Conservation (phyloP, 2,329 filamentous ascomycete genomes). For the Epichloe brachyelytri region DNA sequence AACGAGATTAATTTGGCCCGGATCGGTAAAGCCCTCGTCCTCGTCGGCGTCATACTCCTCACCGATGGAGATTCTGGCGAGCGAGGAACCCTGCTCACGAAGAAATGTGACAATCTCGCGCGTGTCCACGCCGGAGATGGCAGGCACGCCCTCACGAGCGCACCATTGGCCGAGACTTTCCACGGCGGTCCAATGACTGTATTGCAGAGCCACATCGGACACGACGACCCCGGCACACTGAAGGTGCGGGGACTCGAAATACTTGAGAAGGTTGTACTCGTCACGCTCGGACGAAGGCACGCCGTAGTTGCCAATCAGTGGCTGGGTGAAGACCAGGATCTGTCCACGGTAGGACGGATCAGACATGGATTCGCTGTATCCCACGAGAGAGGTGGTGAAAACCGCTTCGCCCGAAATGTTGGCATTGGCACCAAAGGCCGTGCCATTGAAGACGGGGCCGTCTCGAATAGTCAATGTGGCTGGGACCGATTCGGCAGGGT, state of each 20-base stretch:
- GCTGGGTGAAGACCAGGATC: conserved; percentile 96
- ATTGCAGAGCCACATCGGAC: conserved; percentile 81
- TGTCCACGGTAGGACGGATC: conserved; percentile 84
- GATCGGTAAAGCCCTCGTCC: conserved; percentile 91
- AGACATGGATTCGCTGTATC: conserved; percentile 91
- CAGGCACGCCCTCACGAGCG: conserved; percentile 86
- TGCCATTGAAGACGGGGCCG: conserved; percentile 91
- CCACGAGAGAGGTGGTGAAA: conserved; percentile 95
- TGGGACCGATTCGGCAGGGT: conserved; percentile 40
- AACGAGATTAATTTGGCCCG: conserved; percentile 92
- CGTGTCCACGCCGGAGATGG: conserved; percentile 93
- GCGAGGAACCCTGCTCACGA: conserved; percentile 90
- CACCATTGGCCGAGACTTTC: conserved; percentile 92
- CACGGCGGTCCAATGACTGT: conserved; percentile 98
- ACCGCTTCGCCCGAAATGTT: conserved; percentile 98
- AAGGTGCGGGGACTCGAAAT: conserved; percentile 96
- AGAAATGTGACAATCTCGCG: conserved; percentile 92
- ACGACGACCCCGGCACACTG: conserved; percentile 95
- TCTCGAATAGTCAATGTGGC: conserved; percentile 95
- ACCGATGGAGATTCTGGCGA: conserved; percentile 86
- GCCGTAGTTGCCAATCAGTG: conserved; percentile 96
- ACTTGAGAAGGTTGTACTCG: conserved; percentile 80
- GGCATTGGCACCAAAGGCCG: conserved; percentile 88
- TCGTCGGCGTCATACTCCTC: conserved; percentile 98
- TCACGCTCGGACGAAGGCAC: conserved; percentile 80